phyloP scores from a whole-genome alignment of 495 filamentous ascomycete species.

The Corynascus novoguineensis region DNA sequence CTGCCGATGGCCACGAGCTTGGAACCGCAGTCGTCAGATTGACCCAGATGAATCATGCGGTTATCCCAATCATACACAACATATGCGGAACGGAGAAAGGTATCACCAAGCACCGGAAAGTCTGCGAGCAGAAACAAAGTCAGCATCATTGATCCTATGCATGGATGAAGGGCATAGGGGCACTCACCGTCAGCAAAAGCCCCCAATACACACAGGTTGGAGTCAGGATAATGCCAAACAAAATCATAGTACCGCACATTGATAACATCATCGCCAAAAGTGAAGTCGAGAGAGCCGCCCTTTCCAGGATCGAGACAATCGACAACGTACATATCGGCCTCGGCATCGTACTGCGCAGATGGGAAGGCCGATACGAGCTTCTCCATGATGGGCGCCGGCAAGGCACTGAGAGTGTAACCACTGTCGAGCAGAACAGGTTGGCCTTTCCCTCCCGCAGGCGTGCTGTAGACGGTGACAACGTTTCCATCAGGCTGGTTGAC shows the following conservation, averaged over 20 bases:
- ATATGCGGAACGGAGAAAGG: constrained; percentile 86
- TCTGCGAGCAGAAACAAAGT: constrained; percentile 39
- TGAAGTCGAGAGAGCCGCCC: constrained; percentile 57
- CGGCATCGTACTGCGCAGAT: constrained; percentile 42
- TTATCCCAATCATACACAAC: constrained; percentile 91
- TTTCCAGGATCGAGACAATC: constrained; percentile 53
- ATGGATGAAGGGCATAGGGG: not conserved
- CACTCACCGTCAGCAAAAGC: constrained; percentile 46
- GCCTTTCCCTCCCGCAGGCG: constrained; percentile 7
- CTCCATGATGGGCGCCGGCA: constrained; percentile 21
- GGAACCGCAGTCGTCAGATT: constrained; percentile 36
- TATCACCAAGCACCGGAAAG: constrained; percentile 73
- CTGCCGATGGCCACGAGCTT: constrained; percentile 22
- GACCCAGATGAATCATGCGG: constrained; percentile 78
- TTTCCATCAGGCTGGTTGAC: constrained; percentile 19
- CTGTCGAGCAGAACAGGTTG: constrained; percentile 23
- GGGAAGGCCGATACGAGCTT: constrained; percentile 31
- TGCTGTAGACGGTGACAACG: constrained; percentile 12
- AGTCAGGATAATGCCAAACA: constrained; percentile 44
- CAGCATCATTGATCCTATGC: not conserved
- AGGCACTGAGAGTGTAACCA: constrained; percentile 20
- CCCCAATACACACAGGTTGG: constrained; percentile 30
- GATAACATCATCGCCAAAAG: constrained; percentile 39
- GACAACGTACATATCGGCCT: constrained; percentile 51
- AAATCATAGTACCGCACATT: constrained; percentile 61